Conservation (phyloP, 768 basidiomycete genomes). For the Symmetrospora coprosmae region DNA sequence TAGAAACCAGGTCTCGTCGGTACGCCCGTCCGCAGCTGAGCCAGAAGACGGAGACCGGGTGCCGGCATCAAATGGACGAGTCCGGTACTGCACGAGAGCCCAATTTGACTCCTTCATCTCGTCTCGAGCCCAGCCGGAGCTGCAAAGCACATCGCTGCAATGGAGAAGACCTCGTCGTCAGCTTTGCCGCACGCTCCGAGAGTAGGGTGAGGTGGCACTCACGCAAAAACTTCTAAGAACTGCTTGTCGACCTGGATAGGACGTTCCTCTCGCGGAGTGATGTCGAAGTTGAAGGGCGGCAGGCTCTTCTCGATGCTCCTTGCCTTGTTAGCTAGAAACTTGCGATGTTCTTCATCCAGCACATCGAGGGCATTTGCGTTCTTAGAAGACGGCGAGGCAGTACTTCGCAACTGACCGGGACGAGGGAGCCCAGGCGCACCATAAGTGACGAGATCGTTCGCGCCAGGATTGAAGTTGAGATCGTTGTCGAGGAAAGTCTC, state of each 20-base stretch:
- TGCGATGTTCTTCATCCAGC: constrained; percentile 59
- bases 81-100: constrained; percentile 70
- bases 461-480: constrained; percentile 57
- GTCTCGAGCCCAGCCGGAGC: constrained; percentile 30
- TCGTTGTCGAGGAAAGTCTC: constrained; percentile 27
- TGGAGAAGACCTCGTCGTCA: no score
- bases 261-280: constrained; percentile 56
- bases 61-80: constrained; percentile 43
- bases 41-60: constrained; percentile 27
- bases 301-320: constrained; percentile 37
- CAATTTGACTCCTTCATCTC: constrained; percentile 33
- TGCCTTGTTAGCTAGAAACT: constrained; percentile 23
- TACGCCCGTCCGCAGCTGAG: constrained; percentile 61
- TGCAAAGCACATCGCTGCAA: constrained; percentile 21
- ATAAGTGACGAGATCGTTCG: constrained; percentile 48
- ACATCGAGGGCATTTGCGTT: constrained; percentile 62
- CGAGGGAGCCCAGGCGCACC: no score
- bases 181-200: no score
- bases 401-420: not conserved
- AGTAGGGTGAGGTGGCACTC: constrained; percentile 35
- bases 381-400: constrained; percentile 51
- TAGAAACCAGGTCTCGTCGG: constrained; percentile 54
- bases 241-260: constrained; percentile 54
- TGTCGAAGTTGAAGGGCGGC: constrained; percentile 85
- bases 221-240: constrained; percentile 59